These are phyloP conservation scores for Globisporangium spinosum DNA, from an alignment of 352 stramenopile genomes.

Conservation along the genomic window DNA sequence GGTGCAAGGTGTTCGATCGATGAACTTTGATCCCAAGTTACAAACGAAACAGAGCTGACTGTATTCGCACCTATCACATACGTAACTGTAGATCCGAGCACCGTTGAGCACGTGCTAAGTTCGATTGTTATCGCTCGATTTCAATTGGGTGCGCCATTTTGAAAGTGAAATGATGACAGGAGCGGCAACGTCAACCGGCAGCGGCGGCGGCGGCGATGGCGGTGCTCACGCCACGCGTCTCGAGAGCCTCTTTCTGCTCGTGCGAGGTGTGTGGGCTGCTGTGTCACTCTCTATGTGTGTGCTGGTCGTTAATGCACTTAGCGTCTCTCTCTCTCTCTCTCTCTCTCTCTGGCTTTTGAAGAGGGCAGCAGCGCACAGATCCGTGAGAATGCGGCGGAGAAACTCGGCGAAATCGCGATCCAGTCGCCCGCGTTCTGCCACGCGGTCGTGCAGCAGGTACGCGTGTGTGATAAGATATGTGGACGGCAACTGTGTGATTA, in stretches of 20 bases:
- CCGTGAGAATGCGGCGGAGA: slow-evolving; percentile 63
- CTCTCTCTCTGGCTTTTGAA: slow-evolving; percentile 15
- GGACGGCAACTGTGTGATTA: background rate
- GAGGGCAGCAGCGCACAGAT: slow-evolving; percentile 71
- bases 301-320: background rate
- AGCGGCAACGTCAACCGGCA: background rate
- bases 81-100: background rate
- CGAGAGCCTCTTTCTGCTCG: slow-evolving; percentile 75
- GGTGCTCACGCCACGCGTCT: slow-evolving; percentile 55
- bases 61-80: background rate
- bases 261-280: slow-evolving; percentile 47
- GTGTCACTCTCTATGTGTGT: background rate
- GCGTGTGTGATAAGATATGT: background rate
- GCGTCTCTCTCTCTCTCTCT: background rate
- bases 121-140: too few species aligned
- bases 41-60: background rate
- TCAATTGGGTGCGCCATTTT: background rate
- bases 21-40: background rate
- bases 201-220: background rate
- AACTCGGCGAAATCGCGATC: slow-evolving; percentile 58
- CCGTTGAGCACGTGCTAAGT: background rate
- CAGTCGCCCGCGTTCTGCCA: slow-evolving; percentile 40
- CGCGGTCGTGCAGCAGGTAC: slow-evolving; percentile 50
- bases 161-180: background rate
- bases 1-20: background rate